Evolutionary conservation across 2,329 filamentous ascomycete genomes (phyloP), one percentile per base, ranked within the genome.

Genomic region (Ceratocystis papillata): DNA sequence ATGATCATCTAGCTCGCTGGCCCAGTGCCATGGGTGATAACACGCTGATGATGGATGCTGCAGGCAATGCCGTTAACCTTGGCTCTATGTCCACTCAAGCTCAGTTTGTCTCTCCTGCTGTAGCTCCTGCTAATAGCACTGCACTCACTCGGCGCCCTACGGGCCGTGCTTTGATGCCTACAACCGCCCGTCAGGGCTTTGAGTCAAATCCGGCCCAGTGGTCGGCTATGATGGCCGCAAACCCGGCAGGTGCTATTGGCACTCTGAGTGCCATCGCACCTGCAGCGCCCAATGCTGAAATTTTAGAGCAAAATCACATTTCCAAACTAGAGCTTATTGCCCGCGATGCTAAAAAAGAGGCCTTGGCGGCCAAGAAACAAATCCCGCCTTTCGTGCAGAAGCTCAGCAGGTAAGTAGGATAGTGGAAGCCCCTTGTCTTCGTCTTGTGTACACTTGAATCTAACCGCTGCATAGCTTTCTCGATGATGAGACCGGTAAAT

Each of bases 361-460:
- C 92, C 0, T 88, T 92, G 74, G 83, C 87, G 17, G 97, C 96
- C 76, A 82, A 92, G 72, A 97, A 97, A 76, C 89, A 95, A 72
- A 97, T 99, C 10, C 93, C 94, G 0, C 93, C 94, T 0, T 99
- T 99, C 79, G 92, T 99, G 55, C 92, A 96, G 75, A 99, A 99
- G 74, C 78, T 99, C 65, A 96, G 91, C 85, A 97, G 93, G 93
- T 95, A 79, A 77, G 83, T 73, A 30, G 8, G 20, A 17, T 44
- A n/a, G 5, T 5, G 15, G 3, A 20, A 30, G 12, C 17, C 30
- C 15, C 17, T 6, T 8, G 25, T 25, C 8, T 25, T 37, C 7
- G 17, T 20, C 5, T 20, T 17, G 8, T 44, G 15, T 37, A n/a
- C 17, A 50, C 44, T 12, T 30, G 5, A 65, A 62, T 63, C 72